Conservation (phyloP, 2,329 filamentous ascomycete genomes). For the Sphaerulina vaccinii region DNA sequence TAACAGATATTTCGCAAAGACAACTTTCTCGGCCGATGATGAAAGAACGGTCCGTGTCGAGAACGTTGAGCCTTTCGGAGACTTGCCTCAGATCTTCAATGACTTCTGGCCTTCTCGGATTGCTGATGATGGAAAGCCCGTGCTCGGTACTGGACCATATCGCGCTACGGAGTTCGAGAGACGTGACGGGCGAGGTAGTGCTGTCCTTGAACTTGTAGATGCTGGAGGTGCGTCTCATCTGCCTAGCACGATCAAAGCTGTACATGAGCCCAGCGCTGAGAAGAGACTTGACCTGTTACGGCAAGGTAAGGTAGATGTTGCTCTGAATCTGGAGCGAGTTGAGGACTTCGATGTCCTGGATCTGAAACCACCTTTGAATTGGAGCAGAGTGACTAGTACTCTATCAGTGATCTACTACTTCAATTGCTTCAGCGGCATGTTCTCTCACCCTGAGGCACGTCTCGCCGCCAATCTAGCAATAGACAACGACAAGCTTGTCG, state of each 20-base stretch:
- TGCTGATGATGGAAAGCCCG: slow-evolving; percentile 6
- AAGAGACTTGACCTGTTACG: slow-evolving; percentile 10
- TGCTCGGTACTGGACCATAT: slow-evolving; percentile 14
- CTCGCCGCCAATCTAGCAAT: slow-evolving; percentile 13
- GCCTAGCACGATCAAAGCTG: slow-evolving; percentile 6
- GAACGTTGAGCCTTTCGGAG: slow-evolving; percentile 7
- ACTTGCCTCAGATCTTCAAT: slow-evolving; percentile 13
- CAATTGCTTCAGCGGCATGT: slow-evolving; percentile 15
- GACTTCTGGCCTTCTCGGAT: slow-evolving; percentile 18
- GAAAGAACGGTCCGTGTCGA: slow-evolving; percentile 6
- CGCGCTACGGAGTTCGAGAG: slow-evolving; percentile 12
- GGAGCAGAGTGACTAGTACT: slow-evolving; percentile 13
- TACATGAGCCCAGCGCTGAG: slow-evolving; percentile 13
- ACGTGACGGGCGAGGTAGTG: slow-evolving; percentile 9
- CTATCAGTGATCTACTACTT: slow-evolving; percentile 14
- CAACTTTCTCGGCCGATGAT: slow-evolving; percentile 8
- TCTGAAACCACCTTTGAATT: slow-evolving; percentile 5
- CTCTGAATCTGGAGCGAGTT: slow-evolving; percentile 12
- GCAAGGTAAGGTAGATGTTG: slow-evolving; percentile 6
- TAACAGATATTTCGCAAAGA: slow-evolving; percentile 11
- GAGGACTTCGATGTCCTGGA: slow-evolving; percentile 12
- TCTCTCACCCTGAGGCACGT: slow-evolving; percentile 8
- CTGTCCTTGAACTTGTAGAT: slow-evolving; percentile 10
- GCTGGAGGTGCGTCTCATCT: neutral
- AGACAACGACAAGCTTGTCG: slow-evolving; percentile 2